phyloP scores from a whole-genome alignment of 495 filamentous ascomycete species.

The Neurospora pannonica region DNA sequence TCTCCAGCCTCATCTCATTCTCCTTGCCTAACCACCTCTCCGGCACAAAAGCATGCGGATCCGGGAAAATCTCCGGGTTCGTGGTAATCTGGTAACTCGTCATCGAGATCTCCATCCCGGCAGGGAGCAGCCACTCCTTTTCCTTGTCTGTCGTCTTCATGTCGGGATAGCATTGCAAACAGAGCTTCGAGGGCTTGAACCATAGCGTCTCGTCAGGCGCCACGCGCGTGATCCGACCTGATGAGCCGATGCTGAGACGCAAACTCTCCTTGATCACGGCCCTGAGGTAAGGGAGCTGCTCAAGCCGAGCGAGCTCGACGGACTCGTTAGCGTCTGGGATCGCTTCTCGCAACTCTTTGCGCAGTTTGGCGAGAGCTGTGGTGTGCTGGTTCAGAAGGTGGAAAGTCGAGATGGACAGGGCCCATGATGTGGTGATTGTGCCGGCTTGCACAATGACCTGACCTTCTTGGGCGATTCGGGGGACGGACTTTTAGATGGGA shows the following conservation, averaged over 20 bases:
- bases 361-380: not conserved
- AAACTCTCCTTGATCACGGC: conserved; percentile 37
- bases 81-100: conserved; percentile 31
- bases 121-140: not conserved
- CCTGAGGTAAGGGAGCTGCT: conserved; percentile 22
- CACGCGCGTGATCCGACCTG: conserved; percentile 31
- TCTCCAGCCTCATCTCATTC: not conserved
- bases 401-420: conserved; percentile 17
- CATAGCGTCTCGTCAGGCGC: conserved; percentile 31
- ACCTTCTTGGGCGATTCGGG: conserved; percentile 23
- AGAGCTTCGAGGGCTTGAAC: conserved; percentile 12
- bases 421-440: conserved; percentile 17
- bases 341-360: conserved; percentile 14
- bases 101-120: conserved; percentile 30
- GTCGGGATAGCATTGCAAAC: not conserved
- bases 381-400: conserved; percentile 19
- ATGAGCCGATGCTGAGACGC: conserved; percentile 32
- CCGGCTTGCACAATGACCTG: conserved; percentile 19
- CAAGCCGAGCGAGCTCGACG: not conserved
- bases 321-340: conserved; percentile 2
- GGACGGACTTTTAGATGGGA: conserved; percentile 13
- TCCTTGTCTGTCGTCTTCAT: not conserved
- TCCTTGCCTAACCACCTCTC: conserved; percentile 36
- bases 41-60: conserved; percentile 33
- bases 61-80: conserved; percentile 31